phyloP scores from a whole-genome alignment of 331 rosid genomes.

The Pyracantha coccinea region DNA sequence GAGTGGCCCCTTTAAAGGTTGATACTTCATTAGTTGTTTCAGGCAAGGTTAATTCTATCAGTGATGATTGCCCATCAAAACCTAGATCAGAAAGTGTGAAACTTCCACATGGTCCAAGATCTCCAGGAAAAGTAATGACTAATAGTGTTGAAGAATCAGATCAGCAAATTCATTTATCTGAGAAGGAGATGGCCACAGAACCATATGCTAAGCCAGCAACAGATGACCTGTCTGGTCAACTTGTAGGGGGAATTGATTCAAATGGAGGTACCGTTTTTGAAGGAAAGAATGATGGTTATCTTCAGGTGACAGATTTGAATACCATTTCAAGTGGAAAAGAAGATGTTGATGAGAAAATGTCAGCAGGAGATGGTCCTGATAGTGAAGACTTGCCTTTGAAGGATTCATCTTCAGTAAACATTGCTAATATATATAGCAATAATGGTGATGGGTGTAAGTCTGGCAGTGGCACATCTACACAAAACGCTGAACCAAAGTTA shows the following conservation, averaged over 20 bases:
- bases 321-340: slow-evolving; percentile 26
- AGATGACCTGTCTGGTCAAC: slow-evolving; percentile 17
- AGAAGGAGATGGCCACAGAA: slow-evolving; percentile 23
- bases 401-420: slow-evolving; percentile 26
- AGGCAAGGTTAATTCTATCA: slow-evolving; percentile 28
- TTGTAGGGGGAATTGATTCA: slow-evolving; percentile 21
- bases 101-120: slow-evolving; percentile 17
- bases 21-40: slow-evolving; percentile 26
- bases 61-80: slow-evolving; percentile 28
- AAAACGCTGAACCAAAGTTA: slow-evolving; percentile 25
- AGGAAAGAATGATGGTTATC: slow-evolving; percentile 18
- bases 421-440: slow-evolving; percentile 21
- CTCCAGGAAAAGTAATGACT: slow-evolving; percentile 17
- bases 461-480: slow-evolving; percentile 15
- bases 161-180: slow-evolving; percentile 24
- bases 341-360: slow-evolving; percentile 22
- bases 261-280: slow-evolving; percentile 25
- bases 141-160: slow-evolving; percentile 21
- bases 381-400: slow-evolving; percentile 22
- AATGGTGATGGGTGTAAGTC: slow-evolving; percentile 28
- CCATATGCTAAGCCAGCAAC: slow-evolving; percentile 24
- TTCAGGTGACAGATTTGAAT: slow-evolving; percentile 10
- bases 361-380: slow-evolving; percentile 16
- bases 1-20: slow-evolving; percentile 20
- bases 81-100: slow-evolving; percentile 18